Conservation (phyloP, 176 grass and related monocot species). For the Pontederia paniculata region DNA sequence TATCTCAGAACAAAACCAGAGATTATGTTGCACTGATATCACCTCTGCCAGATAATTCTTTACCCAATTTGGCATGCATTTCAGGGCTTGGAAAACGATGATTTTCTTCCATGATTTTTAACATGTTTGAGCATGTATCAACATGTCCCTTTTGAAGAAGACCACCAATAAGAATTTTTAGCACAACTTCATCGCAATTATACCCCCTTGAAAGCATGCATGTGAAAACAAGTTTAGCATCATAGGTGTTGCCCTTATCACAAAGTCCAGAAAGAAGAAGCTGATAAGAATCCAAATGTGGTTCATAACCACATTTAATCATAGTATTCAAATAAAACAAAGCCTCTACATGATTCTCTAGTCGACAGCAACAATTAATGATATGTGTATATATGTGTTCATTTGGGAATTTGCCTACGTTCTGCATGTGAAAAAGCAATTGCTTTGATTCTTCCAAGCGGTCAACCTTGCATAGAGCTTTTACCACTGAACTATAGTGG, state of each 20-base stretch:
- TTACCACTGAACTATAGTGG: slow-evolving; percentile 43
- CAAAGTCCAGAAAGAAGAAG: slow-evolving; percentile 57
- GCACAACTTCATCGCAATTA: slow-evolving; percentile 71
- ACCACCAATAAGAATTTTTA: slow-evolving; percentile 76
- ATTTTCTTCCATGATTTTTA: slow-evolving; percentile 54
- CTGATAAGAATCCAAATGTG: slow-evolving; percentile 55
- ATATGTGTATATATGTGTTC: slow-evolving; percentile 57
- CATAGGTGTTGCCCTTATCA: slow-evolving; percentile 51
- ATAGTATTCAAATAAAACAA: slow-evolving; percentile 62
- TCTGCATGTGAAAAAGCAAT: slow-evolving; percentile 44
- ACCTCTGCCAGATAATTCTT: slow-evolving; percentile 14
- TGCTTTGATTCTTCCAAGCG: slow-evolving; percentile 60
- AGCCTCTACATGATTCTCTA: slow-evolving; percentile 56
- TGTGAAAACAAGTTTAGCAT: slow-evolving; percentile 49
- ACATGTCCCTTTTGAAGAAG: slow-evolving; percentile 46
- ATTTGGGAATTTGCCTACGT: slow-evolving; percentile 30
- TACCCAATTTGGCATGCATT: slow-evolving; percentile 37
- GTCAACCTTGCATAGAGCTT: slow-evolving; percentile 52
- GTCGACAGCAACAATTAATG: slow-evolving; percentile 57
- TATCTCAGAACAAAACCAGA: no score
- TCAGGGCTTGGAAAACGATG: slow-evolving; percentile 32
- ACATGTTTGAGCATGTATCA: slow-evolving; percentile 37
- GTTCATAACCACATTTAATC: slow-evolving; percentile 43
- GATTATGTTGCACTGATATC: not conserved
- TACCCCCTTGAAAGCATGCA: slow-evolving; percentile 48